Evolutionary conservation across 345 rosid genomes (phyloP).

Genomic region (Aquilaria malaccensis): DNA sequence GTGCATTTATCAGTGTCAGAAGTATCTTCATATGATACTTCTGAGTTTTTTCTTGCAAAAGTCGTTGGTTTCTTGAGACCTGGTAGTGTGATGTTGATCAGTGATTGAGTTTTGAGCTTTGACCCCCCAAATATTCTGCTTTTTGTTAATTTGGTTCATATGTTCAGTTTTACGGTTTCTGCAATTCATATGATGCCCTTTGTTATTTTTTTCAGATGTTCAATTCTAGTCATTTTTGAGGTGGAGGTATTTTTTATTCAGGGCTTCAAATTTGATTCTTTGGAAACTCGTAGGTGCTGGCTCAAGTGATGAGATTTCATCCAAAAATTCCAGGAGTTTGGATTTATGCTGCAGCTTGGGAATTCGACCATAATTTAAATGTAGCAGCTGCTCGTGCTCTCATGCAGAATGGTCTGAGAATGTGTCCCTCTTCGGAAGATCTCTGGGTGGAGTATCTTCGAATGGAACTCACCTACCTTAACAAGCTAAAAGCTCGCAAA

Average conservation of each 20-base stretch:
- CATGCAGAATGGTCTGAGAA: slow-evolving; percentile 85
- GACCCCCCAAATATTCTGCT: no score
- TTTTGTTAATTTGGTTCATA: no score
- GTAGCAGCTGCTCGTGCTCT: slow-evolving; percentile 81
- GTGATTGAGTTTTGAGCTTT: background rate
- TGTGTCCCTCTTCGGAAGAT: slow-evolving; percentile 72
- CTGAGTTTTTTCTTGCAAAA: background rate
- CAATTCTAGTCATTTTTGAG: no score
- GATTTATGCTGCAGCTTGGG: slow-evolving; percentile 99
- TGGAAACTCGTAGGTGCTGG: slow-evolving; percentile 44
- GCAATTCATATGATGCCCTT: background rate
- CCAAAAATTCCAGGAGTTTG: slow-evolving; percentile 81
- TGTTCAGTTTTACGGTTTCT: no score
- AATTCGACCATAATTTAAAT: slow-evolving; percentile 75
- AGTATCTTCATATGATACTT: background rate
- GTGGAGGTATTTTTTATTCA: background rate
- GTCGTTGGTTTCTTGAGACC: background rate
- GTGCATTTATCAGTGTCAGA: no score
- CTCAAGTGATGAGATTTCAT: slow-evolving; percentile 79
- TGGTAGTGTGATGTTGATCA: background rate
- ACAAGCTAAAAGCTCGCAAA: slow-evolving; percentile 76
- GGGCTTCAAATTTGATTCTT: background rate
- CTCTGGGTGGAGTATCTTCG: slow-evolving; percentile 90
- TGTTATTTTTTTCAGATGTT: background rate
- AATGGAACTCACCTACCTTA: slow-evolving; percentile 85